phyloP scores from a whole-genome alignment of 371 early-diverging fungal genomes.

The Mucor velutinosus region DNA sequence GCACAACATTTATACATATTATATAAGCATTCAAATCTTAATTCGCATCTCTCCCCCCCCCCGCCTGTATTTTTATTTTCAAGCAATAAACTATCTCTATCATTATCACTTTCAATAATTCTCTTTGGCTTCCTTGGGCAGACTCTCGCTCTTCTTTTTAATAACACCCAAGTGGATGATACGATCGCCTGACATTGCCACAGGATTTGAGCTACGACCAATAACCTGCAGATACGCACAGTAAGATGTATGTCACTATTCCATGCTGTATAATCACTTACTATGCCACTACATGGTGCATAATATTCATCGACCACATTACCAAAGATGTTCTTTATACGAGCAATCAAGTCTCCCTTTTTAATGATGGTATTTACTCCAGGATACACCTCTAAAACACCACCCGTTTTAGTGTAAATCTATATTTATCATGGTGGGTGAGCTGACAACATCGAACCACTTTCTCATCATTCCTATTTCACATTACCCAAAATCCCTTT shows the following conservation, averaged over 20 bases:
- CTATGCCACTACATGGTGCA: constrained; percentile 84
- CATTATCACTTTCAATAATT: constrained; percentile 33
- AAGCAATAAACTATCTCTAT: constrained; percentile 4
- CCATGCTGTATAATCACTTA: constrained; percentile 52
- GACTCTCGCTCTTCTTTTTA: constrained; percentile 47
- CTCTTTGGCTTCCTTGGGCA: constrained; percentile 66
- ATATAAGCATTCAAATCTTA: background rate
- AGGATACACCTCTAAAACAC: constrained; percentile 84
- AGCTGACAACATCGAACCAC: background rate
- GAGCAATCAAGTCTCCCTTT: constrained; percentile 88
- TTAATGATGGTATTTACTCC: constrained; percentile 84
- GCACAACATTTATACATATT: background rate
- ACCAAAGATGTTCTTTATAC: constrained; percentile 91
- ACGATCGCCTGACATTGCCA: constrained; percentile 79
- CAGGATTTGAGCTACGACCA: constrained; percentile 66
- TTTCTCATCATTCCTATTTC: background rate
- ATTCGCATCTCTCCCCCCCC: too few relatives aligned
- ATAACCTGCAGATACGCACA: constrained; percentile 27
- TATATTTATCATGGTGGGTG: constrained; percentile 17
- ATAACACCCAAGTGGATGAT: constrained; percentile 83
- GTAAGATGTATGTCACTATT: background rate
- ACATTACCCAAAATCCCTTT: constrained; percentile 38
- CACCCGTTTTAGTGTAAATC: constrained; percentile 65
- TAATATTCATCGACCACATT: constrained; percentile 88
- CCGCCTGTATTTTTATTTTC: background rate